A percentile compares a stretch with the other conserved stretches of the same genome.
phyloP scores from a whole-genome alignment of 306 rosid species.

The Pachyrhizus erosus region DNA sequence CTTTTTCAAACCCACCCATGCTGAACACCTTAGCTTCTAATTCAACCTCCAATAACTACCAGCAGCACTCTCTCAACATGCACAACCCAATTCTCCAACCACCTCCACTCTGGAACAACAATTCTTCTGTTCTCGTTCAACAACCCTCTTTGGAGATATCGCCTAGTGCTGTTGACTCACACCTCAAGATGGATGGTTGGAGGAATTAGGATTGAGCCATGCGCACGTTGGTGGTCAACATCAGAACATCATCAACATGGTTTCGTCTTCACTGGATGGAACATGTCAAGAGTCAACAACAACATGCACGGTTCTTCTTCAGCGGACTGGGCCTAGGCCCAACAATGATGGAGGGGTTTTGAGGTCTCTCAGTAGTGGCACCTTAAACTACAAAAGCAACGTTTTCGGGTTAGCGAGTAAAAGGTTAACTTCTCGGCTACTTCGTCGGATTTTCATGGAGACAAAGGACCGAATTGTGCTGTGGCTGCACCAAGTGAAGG shows the following conservation, averaged over 20 bases:
- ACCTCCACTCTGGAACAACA: slow-evolving; percentile 15
- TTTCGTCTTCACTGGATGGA: slow-evolving; percentile 42
- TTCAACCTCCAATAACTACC: slow-evolving; percentile 34
- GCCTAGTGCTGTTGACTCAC: slow-evolving; percentile 32
- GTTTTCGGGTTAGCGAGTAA: slow-evolving; percentile 15
- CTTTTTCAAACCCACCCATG: slow-evolving; percentile 42
- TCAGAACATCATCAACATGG: slow-evolving; percentile 38
- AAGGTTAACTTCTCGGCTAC: slow-evolving; percentile 51
- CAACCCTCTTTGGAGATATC: slow-evolving; percentile 48
- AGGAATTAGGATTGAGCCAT: slow-evolving; percentile 64
- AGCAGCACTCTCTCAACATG: slow-evolving; percentile 38
- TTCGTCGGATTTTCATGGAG: slow-evolving; percentile 59
- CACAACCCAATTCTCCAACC: slow-evolving; percentile 59
- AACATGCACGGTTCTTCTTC: slow-evolving; percentile 34
- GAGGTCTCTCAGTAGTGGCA: slow-evolving; percentile 52
- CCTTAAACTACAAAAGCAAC: slow-evolving; percentile 42
- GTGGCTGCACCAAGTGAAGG: slow-evolving; percentile 72
- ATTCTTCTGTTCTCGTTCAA: slow-evolving; percentile 1
- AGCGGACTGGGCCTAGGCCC: slow-evolving; percentile 45
- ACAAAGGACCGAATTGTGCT: slow-evolving; percentile 57
- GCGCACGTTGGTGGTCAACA: slow-evolving; percentile 47
- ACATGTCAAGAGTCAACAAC: slow-evolving; percentile 35
- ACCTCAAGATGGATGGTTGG: slow-evolving; percentile 54
- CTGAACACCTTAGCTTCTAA: slow-evolving; percentile 44
- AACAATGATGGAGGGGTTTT: slow-evolving; percentile 39